These are phyloP conservation scores for Polyplosphaeria fusca DNA, from an alignment of 495 filamentous ascomycete species.

Conservation along the genomic window DNA sequence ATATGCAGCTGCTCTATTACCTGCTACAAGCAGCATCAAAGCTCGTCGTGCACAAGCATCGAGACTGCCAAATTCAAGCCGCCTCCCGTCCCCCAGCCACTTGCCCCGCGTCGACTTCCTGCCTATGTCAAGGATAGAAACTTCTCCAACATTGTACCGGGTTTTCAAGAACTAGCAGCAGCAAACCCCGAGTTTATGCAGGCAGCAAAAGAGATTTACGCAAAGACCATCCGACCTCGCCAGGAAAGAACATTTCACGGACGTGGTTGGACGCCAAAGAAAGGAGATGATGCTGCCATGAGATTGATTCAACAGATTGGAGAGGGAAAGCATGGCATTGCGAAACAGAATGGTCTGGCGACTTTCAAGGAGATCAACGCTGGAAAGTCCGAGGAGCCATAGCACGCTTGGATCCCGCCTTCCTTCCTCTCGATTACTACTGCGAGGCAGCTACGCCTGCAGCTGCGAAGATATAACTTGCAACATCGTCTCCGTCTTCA, in stretches of 20 bases:
- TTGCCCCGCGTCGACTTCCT: constrained; percentile 22
- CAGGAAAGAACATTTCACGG: constrained; percentile 52
- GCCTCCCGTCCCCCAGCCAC: constrained; percentile 26
- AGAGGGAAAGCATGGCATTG: constrained; percentile 11
- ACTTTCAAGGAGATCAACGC: too few relatives aligned
- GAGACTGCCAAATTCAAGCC: neutral
- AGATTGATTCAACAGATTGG: constrained; percentile 28
- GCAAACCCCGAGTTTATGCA: constrained; percentile 34
- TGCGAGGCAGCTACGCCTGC: too few relatives aligned
- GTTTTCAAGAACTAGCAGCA: constrained; percentile 33
- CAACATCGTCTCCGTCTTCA: too few relatives aligned
- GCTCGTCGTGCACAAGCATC: neutral
- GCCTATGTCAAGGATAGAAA: constrained; percentile 25
- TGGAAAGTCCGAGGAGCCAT: too few relatives aligned
- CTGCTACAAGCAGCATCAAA: constrained; percentile 26
- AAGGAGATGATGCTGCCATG: constrained; percentile 37
- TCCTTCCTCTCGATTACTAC: too few relatives aligned
- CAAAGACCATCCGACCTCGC: constrained; percentile 43
- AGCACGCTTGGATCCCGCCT: too few relatives aligned
- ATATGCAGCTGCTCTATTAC: constrained; percentile 21
- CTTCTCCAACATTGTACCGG: constrained; percentile 35
- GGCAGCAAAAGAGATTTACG: constrained; percentile 34
- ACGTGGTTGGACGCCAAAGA: constrained; percentile 42
- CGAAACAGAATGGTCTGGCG: neutral
- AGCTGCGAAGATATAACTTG: too few relatives aligned